These are phyloP conservation scores for Cucumis melo DNA, from an alignment of 306 rosid genomes.

Conservation along the genomic window DNA sequence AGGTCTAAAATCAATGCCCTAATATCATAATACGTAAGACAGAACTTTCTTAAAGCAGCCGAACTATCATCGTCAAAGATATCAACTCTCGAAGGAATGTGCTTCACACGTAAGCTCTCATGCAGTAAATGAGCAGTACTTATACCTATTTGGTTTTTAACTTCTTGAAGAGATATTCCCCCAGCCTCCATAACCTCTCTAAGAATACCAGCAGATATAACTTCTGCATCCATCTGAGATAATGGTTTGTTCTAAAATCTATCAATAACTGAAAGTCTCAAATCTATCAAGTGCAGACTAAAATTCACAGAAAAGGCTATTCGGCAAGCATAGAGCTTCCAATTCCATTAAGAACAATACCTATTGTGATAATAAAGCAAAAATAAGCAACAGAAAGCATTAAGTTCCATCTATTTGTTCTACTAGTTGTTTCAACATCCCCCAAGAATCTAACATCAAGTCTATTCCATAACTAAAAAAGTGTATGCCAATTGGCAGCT, in stretches of 20 bases:
- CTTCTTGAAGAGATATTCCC: constrained; percentile 26
- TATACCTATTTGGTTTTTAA: constrained; percentile 42
- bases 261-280: constrained; percentile 9
- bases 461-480: background rate
- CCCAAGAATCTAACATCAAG: background rate
- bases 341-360: background rate
- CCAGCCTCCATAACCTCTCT: constrained; percentile 47
- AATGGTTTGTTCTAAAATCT: constrained; percentile 19
- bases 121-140: constrained; percentile 64
- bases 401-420: background rate
- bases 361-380: background rate
- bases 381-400: background rate
- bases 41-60: constrained; percentile 63
- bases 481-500: background rate
- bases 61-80: constrained; percentile 55
- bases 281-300: background rate
- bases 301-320: background rate
- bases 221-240: constrained; percentile 84
- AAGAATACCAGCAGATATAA: constrained; percentile 70
- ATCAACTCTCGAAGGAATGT: constrained; percentile 32
- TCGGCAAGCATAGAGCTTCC: background rate
- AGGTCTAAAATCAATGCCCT: constrained; percentile 73
- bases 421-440: background rate
- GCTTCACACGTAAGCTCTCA: constrained; percentile 57
- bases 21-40: constrained; percentile 63